Percentiles rank a stretch among this genome's conserved stretches.
phyloP scores from a whole-genome alignment of 352 stramenopile genomes.

The Albugo laibachii region DNA sequence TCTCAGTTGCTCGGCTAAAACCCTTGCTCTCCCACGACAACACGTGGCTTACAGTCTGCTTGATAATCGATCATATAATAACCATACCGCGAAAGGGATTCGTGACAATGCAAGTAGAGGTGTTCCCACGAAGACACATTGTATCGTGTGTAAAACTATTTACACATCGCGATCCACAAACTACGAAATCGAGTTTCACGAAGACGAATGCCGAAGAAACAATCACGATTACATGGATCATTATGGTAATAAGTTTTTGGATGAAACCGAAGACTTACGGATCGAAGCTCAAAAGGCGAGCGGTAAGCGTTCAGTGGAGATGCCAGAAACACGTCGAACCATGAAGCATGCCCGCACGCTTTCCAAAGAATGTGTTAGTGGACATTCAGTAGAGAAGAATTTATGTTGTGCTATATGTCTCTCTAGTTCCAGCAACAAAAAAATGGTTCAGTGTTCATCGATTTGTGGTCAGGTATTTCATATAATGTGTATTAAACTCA shows the following conservation, averaged over 20 bases:
- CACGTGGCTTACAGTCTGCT: too few species aligned
- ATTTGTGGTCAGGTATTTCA: conserved; percentile 41
- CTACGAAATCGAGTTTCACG: conserved; percentile 54
- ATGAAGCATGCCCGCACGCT: not conserved
- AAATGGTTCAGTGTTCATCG: conserved; percentile 32
- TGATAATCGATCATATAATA: too few species aligned
- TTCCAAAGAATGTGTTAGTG: not conserved
- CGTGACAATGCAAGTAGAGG: too few species aligned
- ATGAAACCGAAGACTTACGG: conserved; percentile 1
- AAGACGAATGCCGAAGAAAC: conserved; percentile 49
- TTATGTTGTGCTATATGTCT: conserved; percentile 25
- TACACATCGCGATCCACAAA: conserved; percentile 21
- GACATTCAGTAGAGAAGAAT: not conserved
- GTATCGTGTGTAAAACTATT: conserved; percentile 36
- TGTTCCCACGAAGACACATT: conserved; percentile 12
- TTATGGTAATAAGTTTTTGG: too few species aligned
- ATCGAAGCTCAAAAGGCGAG: not conserved
- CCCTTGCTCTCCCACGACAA: too few species aligned
- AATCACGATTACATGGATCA: conserved; percentile 9
- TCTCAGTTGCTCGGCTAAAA: too few species aligned
- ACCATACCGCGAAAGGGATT: too few species aligned
- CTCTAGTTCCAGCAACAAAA: conserved; percentile 15
- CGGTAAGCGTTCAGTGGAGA: not conserved
- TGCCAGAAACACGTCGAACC: not conserved
- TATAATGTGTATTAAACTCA: conserved; percentile 29